phyloP scores from a whole-genome alignment of 2,329 filamentous ascomycete genomes.

The Elsinoe arachidis region DNA sequence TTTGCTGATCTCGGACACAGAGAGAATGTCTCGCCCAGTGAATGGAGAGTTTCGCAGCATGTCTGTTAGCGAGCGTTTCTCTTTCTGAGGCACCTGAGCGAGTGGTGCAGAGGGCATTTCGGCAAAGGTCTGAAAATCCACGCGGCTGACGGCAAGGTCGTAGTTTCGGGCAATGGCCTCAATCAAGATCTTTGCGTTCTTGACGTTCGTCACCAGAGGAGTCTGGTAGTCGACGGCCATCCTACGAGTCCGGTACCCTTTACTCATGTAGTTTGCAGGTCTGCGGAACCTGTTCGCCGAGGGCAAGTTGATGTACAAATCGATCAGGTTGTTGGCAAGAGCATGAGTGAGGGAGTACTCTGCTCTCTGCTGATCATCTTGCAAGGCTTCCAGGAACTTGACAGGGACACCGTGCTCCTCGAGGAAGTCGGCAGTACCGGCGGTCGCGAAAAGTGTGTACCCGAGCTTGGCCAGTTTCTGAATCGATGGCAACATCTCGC shows the following conservation, averaged over 20 bases:
- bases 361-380: constrained; percentile 74
- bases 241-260: constrained; percentile 89
- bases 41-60: constrained; percentile 75
- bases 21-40: constrained; percentile 82
- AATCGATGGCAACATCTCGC: constrained; percentile 91
- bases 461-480: constrained; percentile 82
- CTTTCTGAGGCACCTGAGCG: constrained; percentile 31
- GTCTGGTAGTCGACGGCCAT: constrained; percentile 99
- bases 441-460: constrained; percentile 92
- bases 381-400: constrained; percentile 83
- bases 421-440: constrained; percentile 92
- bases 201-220: constrained; percentile 94
- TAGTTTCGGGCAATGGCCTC: constrained; percentile 89
- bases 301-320: constrained; percentile 98
- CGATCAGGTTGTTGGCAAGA: constrained; percentile 94
- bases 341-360: constrained; percentile 97
- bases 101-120: constrained; percentile 27
- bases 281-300: constrained; percentile 95
- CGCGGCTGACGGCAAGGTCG: constrained; percentile 68
- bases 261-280: constrained; percentile 96
- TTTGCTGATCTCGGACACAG: constrained; percentile 81
- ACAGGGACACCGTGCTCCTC: constrained; percentile 86
- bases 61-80: constrained; percentile 53
- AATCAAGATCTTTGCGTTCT: constrained; percentile 95
- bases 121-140: constrained; percentile 82